These are phyloP conservation scores for Blastobotrys persicus DNA, from an alignment of 1,139 yeast genomes.

Conservation along the genomic window DNA sequence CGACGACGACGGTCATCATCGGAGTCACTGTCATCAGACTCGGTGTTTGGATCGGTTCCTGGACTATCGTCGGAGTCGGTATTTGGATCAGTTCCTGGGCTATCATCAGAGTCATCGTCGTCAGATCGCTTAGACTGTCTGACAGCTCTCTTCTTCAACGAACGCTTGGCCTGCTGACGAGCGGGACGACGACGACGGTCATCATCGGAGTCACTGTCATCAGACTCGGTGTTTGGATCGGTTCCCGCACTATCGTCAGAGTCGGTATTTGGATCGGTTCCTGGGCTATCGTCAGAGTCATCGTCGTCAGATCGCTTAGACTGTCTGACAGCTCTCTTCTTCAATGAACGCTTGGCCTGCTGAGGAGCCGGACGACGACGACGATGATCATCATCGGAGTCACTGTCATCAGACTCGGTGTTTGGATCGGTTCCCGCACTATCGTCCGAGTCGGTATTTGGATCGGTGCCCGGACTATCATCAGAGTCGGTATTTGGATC, in stretches of 20 bases:
- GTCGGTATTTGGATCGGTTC: too few species aligned
- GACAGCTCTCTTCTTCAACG: background rate
- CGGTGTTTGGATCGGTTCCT: too few species aligned
- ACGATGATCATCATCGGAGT: background rate
- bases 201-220: too few species aligned
- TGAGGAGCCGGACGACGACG: too few species aligned
- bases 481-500: conserved; percentile 1
- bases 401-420: background rate
- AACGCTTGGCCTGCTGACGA: too few species aligned
- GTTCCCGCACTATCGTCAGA: too few species aligned
- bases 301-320: background rate
- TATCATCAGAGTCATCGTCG: background rate
- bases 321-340: background rate
- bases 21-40: too few species aligned
- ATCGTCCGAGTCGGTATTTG: background rate
- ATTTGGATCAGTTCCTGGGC: background rate
- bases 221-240: too few species aligned
- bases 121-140: background rate
- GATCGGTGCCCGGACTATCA: background rate
- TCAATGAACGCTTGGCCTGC: too few species aligned
- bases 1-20: background rate
- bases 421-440: background rate
- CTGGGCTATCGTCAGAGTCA: background rate
- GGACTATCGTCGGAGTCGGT: too few species aligned
- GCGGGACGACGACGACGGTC: background rate